Conservation (phyloP, 2,329 filamentous ascomycete species). For the Pestalotiopsis sp. region DNA sequence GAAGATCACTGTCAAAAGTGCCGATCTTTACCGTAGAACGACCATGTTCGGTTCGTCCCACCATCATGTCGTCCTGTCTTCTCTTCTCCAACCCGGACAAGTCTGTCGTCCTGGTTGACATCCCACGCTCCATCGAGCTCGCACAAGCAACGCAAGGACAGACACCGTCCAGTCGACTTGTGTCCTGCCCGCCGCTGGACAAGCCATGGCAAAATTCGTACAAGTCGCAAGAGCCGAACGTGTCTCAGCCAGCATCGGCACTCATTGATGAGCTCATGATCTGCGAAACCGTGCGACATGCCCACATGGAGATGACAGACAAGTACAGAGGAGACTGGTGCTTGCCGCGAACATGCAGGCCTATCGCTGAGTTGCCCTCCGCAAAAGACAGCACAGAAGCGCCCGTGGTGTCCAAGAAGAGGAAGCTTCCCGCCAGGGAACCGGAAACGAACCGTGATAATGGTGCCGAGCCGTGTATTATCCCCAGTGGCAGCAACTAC, state of each 20-base stretch:
- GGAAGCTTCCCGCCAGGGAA: slow-evolving; percentile 1
- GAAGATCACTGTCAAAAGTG: not conserved
- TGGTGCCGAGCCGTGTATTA: slow-evolving; percentile 19
- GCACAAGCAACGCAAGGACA: slow-evolving; percentile 55
- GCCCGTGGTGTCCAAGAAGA: slow-evolving; percentile 9
- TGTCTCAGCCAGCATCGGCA: slow-evolving; percentile 43
- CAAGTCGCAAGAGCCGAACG: slow-evolving; percentile 35
- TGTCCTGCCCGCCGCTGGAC: slow-evolving; percentile 46
- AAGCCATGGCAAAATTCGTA: slow-evolving; percentile 53
- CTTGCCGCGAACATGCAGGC: slow-evolving; percentile 39
- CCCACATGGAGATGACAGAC: slow-evolving; percentile 39
- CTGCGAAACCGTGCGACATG: slow-evolving; percentile 44
- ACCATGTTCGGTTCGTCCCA: not conserved
- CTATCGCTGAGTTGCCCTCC: slow-evolving; percentile 9
- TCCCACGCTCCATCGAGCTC: slow-evolving; percentile 69
- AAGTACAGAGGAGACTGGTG: slow-evolving; percentile 47
- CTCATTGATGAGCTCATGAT: slow-evolving; percentile 58
- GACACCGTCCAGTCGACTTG: slow-evolving; percentile 39
- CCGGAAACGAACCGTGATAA: not conserved
- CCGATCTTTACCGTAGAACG: not conserved
- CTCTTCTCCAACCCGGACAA: slow-evolving; percentile 54
- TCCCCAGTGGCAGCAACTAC: slow-evolving; percentile 45
- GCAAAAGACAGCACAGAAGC: not conserved
- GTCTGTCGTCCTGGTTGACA: slow-evolving; percentile 64
- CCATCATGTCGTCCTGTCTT: slow-evolving; percentile 36